These are phyloP conservation scores for Solanum pinnatisectum DNA, from an alignment of 257 asterid genomes.

Conservation along the genomic window DNA sequence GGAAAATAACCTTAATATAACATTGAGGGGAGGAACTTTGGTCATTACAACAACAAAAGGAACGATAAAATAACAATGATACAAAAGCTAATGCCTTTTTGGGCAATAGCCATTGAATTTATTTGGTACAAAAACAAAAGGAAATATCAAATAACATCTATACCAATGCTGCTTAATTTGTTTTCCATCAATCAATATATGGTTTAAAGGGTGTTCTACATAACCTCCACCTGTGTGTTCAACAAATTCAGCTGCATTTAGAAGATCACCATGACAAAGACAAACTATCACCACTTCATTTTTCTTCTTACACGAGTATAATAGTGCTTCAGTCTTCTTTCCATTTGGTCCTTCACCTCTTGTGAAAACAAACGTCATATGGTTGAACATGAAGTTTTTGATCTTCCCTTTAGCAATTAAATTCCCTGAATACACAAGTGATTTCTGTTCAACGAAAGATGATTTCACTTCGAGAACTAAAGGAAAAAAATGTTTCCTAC, in stretches of 20 bases:
- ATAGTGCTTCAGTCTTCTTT: constrained; percentile 41
- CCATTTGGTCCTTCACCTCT: constrained; percentile 39
- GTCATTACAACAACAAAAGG: too few relatives aligned
- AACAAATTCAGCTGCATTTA: constrained; percentile 65
- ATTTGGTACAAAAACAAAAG: too few relatives aligned
- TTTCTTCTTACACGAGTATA: constrained; percentile 48
- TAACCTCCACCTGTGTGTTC: constrained; percentile 65
- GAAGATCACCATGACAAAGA: constrained; percentile 64
- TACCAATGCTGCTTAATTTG: too few relatives aligned
- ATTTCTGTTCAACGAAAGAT: not conserved
- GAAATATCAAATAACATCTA: too few relatives aligned
- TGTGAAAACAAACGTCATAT: constrained; percentile 54
- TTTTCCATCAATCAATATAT: constrained; percentile 31
- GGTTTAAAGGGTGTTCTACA: constrained; percentile 60
- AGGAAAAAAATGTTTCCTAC: too few relatives aligned
- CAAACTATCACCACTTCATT: constrained; percentile 66
- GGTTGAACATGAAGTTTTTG: constrained; percentile 29
- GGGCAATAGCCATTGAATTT: too few relatives aligned
- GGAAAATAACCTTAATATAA: too few relatives aligned
- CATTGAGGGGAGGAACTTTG: not conserved
- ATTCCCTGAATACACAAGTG: not conserved
- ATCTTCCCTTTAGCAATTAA: not conserved
- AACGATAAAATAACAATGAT: too few relatives aligned
- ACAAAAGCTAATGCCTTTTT: too few relatives aligned
- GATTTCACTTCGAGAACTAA: too few relatives aligned